A percentile compares a stretch with the other conserved stretches of the same genome.
phyloP scores from a whole-genome alignment of 1,284 basidiomycete genomes.

The Cutaneotrichosporon mucoides region DNA sequence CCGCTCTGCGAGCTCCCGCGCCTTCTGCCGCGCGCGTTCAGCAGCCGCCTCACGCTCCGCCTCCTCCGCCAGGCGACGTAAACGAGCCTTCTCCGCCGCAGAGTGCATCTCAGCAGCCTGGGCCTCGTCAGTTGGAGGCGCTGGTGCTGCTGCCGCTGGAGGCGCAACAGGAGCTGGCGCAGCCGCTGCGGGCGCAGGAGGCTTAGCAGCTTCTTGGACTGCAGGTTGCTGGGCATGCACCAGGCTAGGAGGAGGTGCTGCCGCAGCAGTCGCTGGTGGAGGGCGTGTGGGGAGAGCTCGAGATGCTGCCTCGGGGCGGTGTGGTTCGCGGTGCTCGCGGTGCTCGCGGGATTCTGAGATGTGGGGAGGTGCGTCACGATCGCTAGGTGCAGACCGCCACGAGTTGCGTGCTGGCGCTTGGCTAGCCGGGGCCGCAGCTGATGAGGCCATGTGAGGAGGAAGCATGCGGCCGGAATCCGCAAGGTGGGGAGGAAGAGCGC shows the following conservation, averaged over 20 bases:
- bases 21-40: slow-evolving; percentile 79
- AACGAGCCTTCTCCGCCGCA: slow-evolving; percentile 78
- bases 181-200: slow-evolving; percentile 31
- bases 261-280: not conserved
- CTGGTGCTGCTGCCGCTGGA: not conserved
- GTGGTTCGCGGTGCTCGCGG: not conserved
- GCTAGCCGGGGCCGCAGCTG: slow-evolving; percentile 23
- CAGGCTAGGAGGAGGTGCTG: too few species aligned
- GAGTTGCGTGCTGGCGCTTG: not conserved
- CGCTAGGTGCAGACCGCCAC: slow-evolving; percentile 10
- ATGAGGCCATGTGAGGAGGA: slow-evolving; percentile 35
- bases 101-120: slow-evolving; percentile 82
- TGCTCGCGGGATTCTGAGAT: slow-evolving; percentile 4
- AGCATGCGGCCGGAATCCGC: slow-evolving; percentile 25
- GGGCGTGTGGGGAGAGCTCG: not conserved
- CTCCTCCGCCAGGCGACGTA: slow-evolving; percentile 71
- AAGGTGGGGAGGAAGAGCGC: slow-evolving; percentile 25
- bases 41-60: slow-evolving; percentile 74
- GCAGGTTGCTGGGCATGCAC: not conserved
- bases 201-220: not conserved
- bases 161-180: slow-evolving; percentile 6
- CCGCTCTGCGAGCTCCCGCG: slow-evolving; percentile 73
- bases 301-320: not conserved
- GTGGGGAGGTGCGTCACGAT: slow-evolving; percentile 55
- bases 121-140: slow-evolving; percentile 49